Base-by-base conservation (phyloP, 1,284 basidiomycete genomes). In the Hemileia vastatrix region DNA sequence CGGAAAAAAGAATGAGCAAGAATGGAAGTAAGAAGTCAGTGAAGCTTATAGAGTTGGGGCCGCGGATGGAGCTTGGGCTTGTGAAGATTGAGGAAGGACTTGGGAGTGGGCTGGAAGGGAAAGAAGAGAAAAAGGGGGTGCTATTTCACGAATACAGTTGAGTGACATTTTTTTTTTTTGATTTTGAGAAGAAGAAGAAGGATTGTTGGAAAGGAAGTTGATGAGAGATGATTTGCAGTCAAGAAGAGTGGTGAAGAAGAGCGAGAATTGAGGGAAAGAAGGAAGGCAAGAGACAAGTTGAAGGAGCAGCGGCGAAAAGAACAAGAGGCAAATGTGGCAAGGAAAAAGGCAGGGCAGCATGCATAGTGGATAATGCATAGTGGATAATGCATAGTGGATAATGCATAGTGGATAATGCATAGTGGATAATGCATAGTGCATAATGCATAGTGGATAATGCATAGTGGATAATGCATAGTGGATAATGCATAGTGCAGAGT, bases 1-100 rank as follows among this genome's bases (percentile, higher is more conserved):
- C 90, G 44, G 87, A 87, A 64, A 88, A 96, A 73, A 79, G 93
- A 72, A 94, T 93, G 65, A 96, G 96, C 76, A 86, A 85, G 72
- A 90, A 86, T 76, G 92, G 91, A 1, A 84, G 87, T 73, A 85
- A 88, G 77, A 84, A 90, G 67, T 94, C 95, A 1, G 89, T 99
- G 1, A 82, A 86, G 65, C 79, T 99, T 61, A 87, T 93, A 61
- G 95, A 99, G 78, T 85, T 97, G 54, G 95, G 95, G 0, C 95
- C 95, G 27, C 81, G 95, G 69, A 86, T 98, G 84, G 95, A 98
- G 77, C 78, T 97, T 68, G 83, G 83, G 68, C 80, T 98, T 66
- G 84, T 97, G 72, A 99, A 99, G 80, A 90, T 99, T 66, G 84
- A 86, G 18, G 93, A 96, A 76, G 92, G 93, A n/a, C 79, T 90